A percentile compares a stretch with the other conserved stretches of the same genome.
Conservation (phyloP, 495 filamentous ascomycete species). For the Hypoxylon lienhwacheense region DNA sequence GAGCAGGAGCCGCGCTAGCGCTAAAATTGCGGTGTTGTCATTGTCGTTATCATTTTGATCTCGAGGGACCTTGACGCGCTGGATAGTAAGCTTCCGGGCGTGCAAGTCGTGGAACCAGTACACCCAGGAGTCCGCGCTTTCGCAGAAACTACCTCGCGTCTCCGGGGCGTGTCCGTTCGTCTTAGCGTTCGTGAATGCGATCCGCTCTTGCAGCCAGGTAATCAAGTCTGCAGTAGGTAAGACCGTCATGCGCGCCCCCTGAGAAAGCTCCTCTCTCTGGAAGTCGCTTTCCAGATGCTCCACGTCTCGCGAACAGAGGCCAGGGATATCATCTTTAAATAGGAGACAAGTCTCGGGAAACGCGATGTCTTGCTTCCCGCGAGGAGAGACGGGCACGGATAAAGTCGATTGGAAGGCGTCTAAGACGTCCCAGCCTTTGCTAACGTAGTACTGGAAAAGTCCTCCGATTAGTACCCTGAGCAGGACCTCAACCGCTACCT, state of each 20-base stretch:
- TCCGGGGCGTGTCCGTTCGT: not conserved
- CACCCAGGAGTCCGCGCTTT: slow-evolving; percentile 23
- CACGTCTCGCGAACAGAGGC: slow-evolving; percentile 23
- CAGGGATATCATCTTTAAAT: slow-evolving; percentile 10
- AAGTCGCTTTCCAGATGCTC: slow-evolving; percentile 4
- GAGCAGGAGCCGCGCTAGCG: slow-evolving; percentile 12
- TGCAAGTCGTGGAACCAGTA: slow-evolving; percentile 29
- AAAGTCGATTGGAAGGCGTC: slow-evolving; percentile 21
- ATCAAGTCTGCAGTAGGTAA: slow-evolving; percentile 15
- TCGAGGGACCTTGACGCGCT: slow-evolving; percentile 11
- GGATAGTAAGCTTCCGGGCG: slow-evolving; percentile 10
- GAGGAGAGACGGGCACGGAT: slow-evolving; percentile 3
- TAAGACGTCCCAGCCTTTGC: slow-evolving; percentile 25
- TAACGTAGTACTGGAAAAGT: slow-evolving; percentile 21
- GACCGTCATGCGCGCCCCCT: slow-evolving; percentile 7
- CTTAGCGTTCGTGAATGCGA: slow-evolving; percentile 13
- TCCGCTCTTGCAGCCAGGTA: slow-evolving; percentile 18
- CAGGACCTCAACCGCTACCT: no score
- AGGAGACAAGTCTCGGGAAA: slow-evolving; percentile 14
- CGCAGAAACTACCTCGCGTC: slow-evolving; percentile 27
- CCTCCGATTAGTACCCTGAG: not conserved
- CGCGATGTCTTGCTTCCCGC: not conserved
- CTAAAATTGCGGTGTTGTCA: not conserved
- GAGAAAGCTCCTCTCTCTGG: not conserved
- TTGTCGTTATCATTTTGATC: not conserved